These are phyloP conservation scores for Mycena venus DNA, from an alignment of 768 basidiomycete species.

Conservation along the genomic window DNA sequence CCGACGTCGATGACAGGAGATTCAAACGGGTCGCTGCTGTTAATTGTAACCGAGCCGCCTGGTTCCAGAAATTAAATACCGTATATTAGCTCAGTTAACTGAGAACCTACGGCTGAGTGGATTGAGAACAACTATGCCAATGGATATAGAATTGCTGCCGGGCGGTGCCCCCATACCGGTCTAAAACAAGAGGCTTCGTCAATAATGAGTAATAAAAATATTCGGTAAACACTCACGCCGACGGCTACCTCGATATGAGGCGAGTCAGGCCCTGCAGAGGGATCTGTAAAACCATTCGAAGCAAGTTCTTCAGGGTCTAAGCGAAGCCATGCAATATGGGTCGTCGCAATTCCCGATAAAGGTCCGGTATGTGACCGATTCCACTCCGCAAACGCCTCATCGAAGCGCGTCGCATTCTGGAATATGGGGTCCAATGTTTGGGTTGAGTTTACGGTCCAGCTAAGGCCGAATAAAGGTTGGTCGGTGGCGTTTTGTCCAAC, in stretches of 20 bases:
- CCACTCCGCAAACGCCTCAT: slow-evolving; percentile 38
- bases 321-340: slow-evolving; percentile 36
- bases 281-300: slow-evolving; percentile 29
- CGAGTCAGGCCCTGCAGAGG: slow-evolving; percentile 37
- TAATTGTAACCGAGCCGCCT: slow-evolving; percentile 43
- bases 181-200: too few species aligned
- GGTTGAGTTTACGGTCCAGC: slow-evolving; percentile 37
- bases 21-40: slow-evolving; percentile 40
- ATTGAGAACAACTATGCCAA: neutral
- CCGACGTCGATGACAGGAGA: slow-evolving; percentile 44
- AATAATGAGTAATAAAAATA: too few species aligned
- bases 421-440: slow-evolving; percentile 19
- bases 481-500: slow-evolving; percentile 37
- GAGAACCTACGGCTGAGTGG: slow-evolving; percentile 16
- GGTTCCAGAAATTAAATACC: neutral
- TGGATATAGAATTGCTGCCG: neutral
- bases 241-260: slow-evolving; percentile 40
- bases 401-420: slow-evolving; percentile 29
- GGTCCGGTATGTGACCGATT: slow-evolving; percentile 38
- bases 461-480: slow-evolving; percentile 34
- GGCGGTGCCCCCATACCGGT: neutral
- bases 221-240: neutral
- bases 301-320: slow-evolving; percentile 20
- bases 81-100: too few species aligned
- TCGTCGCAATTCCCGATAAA: slow-evolving; percentile 30